phyloP scores from a whole-genome alignment of 768 basidiomycete species.

The Clathrus columnatus region DNA sequence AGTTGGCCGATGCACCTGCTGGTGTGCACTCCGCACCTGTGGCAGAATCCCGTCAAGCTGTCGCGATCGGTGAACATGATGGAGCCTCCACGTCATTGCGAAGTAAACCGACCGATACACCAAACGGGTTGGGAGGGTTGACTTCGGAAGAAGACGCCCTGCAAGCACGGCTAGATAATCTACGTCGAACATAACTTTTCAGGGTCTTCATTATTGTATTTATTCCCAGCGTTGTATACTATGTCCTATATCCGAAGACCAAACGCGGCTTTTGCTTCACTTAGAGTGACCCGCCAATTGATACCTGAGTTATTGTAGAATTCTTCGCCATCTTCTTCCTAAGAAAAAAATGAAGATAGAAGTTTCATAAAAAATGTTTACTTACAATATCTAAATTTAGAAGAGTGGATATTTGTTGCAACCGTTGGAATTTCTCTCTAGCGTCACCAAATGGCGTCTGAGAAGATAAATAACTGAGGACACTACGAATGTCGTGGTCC shows the following conservation, averaged over 20 bases:
- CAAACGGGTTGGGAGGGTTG: constrained; percentile 30
- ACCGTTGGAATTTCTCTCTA: constrained; percentile 81
- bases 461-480: constrained; percentile 74
- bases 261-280: constrained; percentile 66
- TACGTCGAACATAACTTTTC: constrained; percentile 47
- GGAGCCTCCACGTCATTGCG: constrained; percentile 25
- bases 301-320: constrained; percentile 93
- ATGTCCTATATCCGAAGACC: constrained; percentile 38
- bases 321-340: constrained; percentile 94
- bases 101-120: constrained; percentile 27
- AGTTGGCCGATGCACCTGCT: constrained; percentile 82
- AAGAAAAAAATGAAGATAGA: not conserved
- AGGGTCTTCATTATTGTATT: not conserved
- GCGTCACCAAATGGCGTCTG: constrained; percentile 88
- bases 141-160: constrained; percentile 83
- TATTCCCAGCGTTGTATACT: constrained; percentile 1
- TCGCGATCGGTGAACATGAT: constrained; percentile 72
- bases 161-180: constrained; percentile 86
- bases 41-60: constrained; percentile 60
- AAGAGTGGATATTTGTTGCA: constrained; percentile 90
- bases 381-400: constrained; percentile 78
- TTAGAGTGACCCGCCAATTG: constrained; percentile 70
- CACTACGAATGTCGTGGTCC: constrained; percentile 82
- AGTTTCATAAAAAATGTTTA: constrained; percentile 11
- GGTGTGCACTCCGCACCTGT: constrained; percentile 51